Evolutionary conservation across 2,329 filamentous ascomycete species (phyloP), one percentile per base, ranked within the genome.

Genomic region (Scedosporium boydii): DNA sequence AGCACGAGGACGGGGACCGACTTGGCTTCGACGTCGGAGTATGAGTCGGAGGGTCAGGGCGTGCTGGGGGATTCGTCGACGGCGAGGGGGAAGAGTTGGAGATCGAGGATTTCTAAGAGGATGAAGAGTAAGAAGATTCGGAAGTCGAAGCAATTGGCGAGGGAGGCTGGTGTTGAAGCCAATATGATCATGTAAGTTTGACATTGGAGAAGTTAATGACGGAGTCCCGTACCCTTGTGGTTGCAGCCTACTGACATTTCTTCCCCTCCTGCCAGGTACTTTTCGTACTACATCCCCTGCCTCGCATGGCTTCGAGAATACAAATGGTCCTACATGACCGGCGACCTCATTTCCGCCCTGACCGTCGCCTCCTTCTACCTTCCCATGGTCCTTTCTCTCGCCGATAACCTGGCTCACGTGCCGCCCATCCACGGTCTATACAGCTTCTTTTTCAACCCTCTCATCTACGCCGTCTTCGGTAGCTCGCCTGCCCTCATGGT

Each of bases 321-420:
- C 75, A 86, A 84, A 68, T 87, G 86, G 82, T 83, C 85, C 3
- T 96, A 90, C 74, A 75, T 98, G 58, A 85, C 88, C 68, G 95
- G 95, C 58, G 95, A 99, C 74, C 77, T 98, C 18, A 80, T 96
- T 14, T 89, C 93, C 7, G 93, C 93, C 58, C 74, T 98, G 65
- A 98, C 95, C n/a, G 88, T 99, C 78, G 91, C 93, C n/a, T 96
- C 93, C 27, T 95, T 99, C 77, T 99, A 99, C 74, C 89, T 99
- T 44, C 95, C 95, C 60, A 97, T 99, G 93, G 89, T 92, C 0
- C 83, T 99, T 14, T 98, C 95, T 0, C 88, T 96, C 66, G 92
- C 95, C 62, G 87, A 91, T 48, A 98, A 98, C 71, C 86, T 99
- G 51, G 92, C 89, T 5, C 95, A 98, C 72, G 86, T 97, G 1